These are phyloP conservation scores for Sutorius eximius DNA, from an alignment of 1,284 basidiomycete genomes.

Conservation along the genomic window DNA sequence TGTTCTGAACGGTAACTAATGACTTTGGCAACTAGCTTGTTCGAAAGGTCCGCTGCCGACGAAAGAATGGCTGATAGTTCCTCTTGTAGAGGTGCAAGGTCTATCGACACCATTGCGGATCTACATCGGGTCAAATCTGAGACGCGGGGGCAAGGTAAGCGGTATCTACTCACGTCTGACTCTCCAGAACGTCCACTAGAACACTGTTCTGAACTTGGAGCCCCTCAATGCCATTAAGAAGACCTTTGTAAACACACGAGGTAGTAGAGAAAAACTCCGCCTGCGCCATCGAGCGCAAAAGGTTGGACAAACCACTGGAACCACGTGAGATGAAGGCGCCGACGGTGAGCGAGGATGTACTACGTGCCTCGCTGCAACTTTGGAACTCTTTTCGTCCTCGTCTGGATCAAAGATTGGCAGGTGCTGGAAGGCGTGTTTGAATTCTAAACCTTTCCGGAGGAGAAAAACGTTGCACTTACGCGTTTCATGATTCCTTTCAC, in stretches of 20 bases:
- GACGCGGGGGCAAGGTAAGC: neutral
- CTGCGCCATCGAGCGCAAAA: conserved; percentile 70
- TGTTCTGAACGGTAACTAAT: conserved; percentile 76
- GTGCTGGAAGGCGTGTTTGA: conserved; percentile 39
- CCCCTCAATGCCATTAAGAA: conserved; percentile 72
- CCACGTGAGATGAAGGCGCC: conserved; percentile 11
- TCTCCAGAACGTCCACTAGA: conserved; percentile 61
- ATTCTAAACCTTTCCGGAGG: conserved; percentile 8
- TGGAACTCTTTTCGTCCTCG: conserved; percentile 45
- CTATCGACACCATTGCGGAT: conserved; percentile 38
- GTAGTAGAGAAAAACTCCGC: conserved; percentile 66
- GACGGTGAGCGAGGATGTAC: conserved; percentile 1
- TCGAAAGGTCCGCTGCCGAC: conserved; percentile 81
- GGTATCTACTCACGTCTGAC: conserved; percentile 41
- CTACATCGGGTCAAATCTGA: conserved; percentile 24
- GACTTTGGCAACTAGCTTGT: conserved; percentile 78
- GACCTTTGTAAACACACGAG: conserved; percentile 60
- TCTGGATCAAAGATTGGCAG: conserved; percentile 59
- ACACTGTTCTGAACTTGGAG: conserved; percentile 66
- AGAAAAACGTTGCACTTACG: conserved; percentile 40
- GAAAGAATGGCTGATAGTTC: conserved; percentile 74
- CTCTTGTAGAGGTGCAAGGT: conserved; percentile 50
- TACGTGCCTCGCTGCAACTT: conserved; percentile 38
- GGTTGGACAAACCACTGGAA: conserved; percentile 50
- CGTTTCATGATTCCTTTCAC: conserved; percentile 62